A percentile compares a stretch with the other conserved stretches of the same genome.
phyloP scores from a whole-genome alignment of 1,139 yeast genomes.

The Diutina mesorugosa region DNA sequence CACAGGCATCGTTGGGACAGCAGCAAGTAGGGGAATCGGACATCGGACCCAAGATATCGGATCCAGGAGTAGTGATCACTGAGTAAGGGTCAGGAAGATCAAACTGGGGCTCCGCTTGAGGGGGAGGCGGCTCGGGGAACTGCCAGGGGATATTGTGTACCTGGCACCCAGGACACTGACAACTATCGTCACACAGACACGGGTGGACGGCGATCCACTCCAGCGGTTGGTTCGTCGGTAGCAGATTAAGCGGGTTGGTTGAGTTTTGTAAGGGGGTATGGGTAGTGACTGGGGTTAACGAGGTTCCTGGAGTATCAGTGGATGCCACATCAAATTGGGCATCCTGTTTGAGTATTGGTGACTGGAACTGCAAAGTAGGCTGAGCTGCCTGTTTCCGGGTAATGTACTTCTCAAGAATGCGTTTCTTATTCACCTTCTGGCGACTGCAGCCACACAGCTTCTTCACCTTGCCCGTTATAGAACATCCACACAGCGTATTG shows the following conservation, averaged over 20 bases:
- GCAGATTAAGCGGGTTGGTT: too few relatives aligned
- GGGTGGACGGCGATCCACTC: conserved; percentile 9
- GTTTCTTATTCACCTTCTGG: conserved; percentile 18
- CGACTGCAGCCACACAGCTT: conserved; percentile 19
- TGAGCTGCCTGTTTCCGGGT: conserved; percentile 10
- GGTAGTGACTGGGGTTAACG: not conserved
- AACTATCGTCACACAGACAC: conserved; percentile 34
- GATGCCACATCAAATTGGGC: not conserved
- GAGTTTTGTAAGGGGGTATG: not conserved
- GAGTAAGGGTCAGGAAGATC: not conserved
- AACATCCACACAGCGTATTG: conserved; percentile 22
- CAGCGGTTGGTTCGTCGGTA: not conserved
- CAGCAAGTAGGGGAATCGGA: conserved; percentile 13
- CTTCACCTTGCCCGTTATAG: conserved; percentile 11
- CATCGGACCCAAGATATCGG: not conserved
- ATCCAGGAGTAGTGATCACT: not conserved
- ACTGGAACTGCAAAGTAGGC: not conserved
- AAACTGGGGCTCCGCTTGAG: not conserved
- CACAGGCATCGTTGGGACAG: conserved; percentile 35
- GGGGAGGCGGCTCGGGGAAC: not conserved
- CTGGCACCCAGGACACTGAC: conserved; percentile 35
- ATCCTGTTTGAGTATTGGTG: not conserved
- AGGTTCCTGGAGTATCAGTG: not conserved
- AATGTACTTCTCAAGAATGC: conserved; percentile 24
- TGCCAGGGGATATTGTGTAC: conserved; percentile 19